phyloP scores from a whole-genome alignment of 2,329 filamentous ascomycete genomes.

The Stachybotrys chartarum region DNA sequence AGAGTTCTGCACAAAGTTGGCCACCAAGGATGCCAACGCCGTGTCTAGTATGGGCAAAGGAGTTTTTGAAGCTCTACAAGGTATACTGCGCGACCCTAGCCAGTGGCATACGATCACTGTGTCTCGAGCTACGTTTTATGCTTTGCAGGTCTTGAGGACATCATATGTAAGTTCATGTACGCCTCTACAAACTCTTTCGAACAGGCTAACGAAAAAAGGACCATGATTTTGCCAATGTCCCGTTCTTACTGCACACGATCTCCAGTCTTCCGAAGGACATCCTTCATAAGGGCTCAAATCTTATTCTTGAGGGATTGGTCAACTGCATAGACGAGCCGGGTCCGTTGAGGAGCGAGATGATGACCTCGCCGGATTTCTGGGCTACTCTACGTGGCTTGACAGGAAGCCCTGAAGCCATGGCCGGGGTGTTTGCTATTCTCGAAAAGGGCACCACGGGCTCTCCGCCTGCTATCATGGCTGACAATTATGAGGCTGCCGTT shows the following conservation, averaged over 20 bases:
- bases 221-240: slow-evolving; percentile 83
- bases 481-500: slow-evolving; percentile 90
- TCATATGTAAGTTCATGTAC: slow-evolving; percentile 63
- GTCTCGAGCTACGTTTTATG: slow-evolving; percentile 78
- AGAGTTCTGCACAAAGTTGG: slow-evolving; percentile 79
- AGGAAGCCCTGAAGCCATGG: slow-evolving; percentile 60
- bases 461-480: slow-evolving; percentile 80
- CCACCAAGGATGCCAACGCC: slow-evolving; percentile 67
- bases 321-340: slow-evolving; percentile 73
- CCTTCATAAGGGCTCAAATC: slow-evolving; percentile 66
- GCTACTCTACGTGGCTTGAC: slow-evolving; percentile 74
- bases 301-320: slow-evolving; percentile 71
- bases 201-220: slow-evolving; percentile 44
- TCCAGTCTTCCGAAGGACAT: slow-evolving; percentile 77
- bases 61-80: slow-evolving; percentile 74
- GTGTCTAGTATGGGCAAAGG: slow-evolving; percentile 68
- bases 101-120: slow-evolving; percentile 78
- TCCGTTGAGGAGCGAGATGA: slow-evolving; percentile 81
- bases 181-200: background rate
- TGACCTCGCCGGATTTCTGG: slow-evolving; percentile 97
- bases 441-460: slow-evolving; percentile 66
- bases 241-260: slow-evolving; percentile 84
- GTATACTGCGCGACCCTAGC: slow-evolving; percentile 69
- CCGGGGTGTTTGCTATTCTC: slow-evolving; percentile 79
- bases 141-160: slow-evolving; percentile 71